Evolutionary conservation across 2,329 filamentous ascomycete species (phyloP).

Genomic region (Passalora sequoiae): DNA sequence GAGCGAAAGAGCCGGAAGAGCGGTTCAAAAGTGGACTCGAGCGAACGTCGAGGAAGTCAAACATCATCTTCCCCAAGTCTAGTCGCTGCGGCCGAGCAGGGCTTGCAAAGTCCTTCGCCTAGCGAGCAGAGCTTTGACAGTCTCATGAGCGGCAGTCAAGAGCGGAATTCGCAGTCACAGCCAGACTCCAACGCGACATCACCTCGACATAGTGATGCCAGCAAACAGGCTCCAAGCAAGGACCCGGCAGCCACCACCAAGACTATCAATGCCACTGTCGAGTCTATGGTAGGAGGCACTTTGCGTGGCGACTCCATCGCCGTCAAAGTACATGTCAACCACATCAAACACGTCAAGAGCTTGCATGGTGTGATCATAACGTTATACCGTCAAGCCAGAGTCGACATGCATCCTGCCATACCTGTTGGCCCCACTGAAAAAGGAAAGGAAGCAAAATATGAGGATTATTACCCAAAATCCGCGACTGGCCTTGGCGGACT

Average conservation of each 20-base stretch:
- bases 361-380: conserved; percentile 90
- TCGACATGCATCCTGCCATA: conserved; percentile 69
- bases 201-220: conserved; percentile 45
- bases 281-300: conserved; percentile 75
- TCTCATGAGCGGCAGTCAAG: conserved; percentile 9
- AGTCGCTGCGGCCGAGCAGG: conserved; percentile 29
- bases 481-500: conserved; percentile 80
- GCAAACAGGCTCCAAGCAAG: conserved; percentile 44
- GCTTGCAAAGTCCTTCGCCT: conserved; percentile 40
- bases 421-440: conserved; percentile 59
- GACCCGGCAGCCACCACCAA: conserved; percentile 48
- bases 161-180: conserved; percentile 38
- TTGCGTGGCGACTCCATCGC: conserved; percentile 79
- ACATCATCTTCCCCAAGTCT: conserved; percentile 27
- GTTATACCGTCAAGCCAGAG: conserved; percentile 81
- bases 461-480: conserved; percentile 82
- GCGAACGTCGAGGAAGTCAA: conserved; percentile 26
- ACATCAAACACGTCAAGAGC: conserved; percentile 85
- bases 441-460: conserved; percentile 64
- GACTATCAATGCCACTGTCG: conserved; percentile 80
- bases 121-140: conserved; percentile 45
- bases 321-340: conserved; percentile 74
- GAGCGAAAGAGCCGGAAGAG: conserved; percentile 26
- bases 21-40: conserved; percentile 20
- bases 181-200: conserved; percentile 39